Percentiles rank a stretch among this genome's conserved stretches.
Evolutionary conservation across 305 asterid species (phyloP).

Genomic region (Nicotiana rustica): DNA sequence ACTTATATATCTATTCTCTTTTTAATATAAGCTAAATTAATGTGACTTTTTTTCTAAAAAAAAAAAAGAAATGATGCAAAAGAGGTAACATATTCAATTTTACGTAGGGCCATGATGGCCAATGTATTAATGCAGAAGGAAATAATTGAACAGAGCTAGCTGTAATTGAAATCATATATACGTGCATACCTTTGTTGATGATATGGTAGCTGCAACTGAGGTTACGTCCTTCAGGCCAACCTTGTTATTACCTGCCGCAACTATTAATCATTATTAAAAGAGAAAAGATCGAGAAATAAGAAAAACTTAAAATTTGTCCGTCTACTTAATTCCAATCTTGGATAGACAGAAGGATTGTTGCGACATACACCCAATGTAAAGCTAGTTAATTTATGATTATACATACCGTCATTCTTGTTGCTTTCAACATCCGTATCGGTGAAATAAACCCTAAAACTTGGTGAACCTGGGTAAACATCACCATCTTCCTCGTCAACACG

Average conservation of each 20-base stretch:
- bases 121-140: neutral
- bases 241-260: neutral
- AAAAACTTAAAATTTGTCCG: neutral
- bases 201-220: conserved; percentile 12
- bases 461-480: conserved; percentile 30
- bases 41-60: neutral
- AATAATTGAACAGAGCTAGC: neutral
- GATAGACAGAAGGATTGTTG: neutral
- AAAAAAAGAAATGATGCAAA: neutral
- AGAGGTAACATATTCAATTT: no score
- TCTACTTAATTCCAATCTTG: neutral
- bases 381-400: neutral
- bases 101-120: neutral
- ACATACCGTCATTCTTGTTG: neutral
- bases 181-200: conserved; percentile 8
- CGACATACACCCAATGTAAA: neutral
- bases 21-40: neutral
- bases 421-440: conserved; percentile 30
- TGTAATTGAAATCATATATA: neutral
- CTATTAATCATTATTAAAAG: neutral
- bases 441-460: conserved; percentile 41
- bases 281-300: neutral
- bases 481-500: neutral
- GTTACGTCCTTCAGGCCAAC: conserved; percentile 17
- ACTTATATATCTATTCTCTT: neutral